Evolutionary conservation across 192 early-diverging fungal species (phyloP).

Genomic region (Coemansia furcata): DNA sequence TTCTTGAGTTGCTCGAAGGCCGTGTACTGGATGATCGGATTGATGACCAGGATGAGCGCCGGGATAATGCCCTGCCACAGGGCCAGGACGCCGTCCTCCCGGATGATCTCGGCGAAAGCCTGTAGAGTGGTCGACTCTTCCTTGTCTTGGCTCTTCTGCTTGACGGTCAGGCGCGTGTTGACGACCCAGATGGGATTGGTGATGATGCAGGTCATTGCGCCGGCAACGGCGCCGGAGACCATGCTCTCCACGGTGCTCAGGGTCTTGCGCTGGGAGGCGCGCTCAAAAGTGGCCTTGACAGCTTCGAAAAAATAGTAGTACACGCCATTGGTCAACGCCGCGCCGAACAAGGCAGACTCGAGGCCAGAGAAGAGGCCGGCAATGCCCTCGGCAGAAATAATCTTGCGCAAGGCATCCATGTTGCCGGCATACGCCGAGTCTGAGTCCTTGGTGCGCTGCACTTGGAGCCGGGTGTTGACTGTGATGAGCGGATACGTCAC

Average conservation of each 20-base stretch:
- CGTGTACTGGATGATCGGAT: conserved; percentile 99
- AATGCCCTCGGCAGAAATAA: conserved; percentile 85
- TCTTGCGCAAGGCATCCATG: conserved; percentile 80
- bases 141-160: conserved; percentile 61
- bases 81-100: conserved; percentile 81
- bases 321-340: conserved; percentile 90
- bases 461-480: conserved; percentile 78
- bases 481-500: conserved; percentile 89
- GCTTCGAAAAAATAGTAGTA: conserved; percentile 89
- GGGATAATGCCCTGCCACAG: conserved; percentile 93
- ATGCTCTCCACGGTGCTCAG: conserved; percentile 90
- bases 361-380: conserved; percentile 91
- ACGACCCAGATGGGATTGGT: conserved; percentile 99
- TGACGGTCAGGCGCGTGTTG: conserved; percentile 89
- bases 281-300: conserved; percentile 82
- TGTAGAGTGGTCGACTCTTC: conserved; percentile 49
- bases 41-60: conserved; percentile 96
- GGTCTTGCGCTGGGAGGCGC: conserved; percentile 56
- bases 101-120: conserved; percentile 74
- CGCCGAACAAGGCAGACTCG: conserved; percentile 93
- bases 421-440: conserved; percentile 59
- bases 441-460: conserved; percentile 64
- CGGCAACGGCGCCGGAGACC: conserved; percentile 88
- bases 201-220: conserved; percentile 74
- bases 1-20: conserved; percentile 93